Conservation (phyloP, 2,329 filamentous ascomycete species). For the Chaetothyriales sp. region DNA sequence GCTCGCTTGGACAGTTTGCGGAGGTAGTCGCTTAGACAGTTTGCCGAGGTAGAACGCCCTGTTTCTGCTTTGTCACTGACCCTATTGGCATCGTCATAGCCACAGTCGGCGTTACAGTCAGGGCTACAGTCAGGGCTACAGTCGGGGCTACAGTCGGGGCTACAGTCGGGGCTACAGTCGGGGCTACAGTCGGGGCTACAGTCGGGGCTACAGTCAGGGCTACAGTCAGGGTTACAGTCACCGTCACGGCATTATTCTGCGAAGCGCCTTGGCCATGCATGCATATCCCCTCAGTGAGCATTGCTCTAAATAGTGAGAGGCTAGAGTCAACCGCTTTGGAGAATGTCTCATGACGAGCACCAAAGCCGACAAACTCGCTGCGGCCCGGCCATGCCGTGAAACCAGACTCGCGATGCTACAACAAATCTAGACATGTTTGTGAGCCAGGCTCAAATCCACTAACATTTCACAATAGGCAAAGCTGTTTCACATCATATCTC, state of each 20-base stretch:
- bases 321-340: background rate
- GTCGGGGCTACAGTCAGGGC: background rate
- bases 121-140: background rate
- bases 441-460: background rate
- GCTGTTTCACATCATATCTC: no score
- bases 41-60: background rate
- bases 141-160: background rate
- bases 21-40: no score
- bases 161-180: background rate
- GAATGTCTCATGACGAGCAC: background rate
- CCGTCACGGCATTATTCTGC: background rate
- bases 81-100: background rate
- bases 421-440: background rate
- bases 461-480: background rate
- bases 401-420: background rate
- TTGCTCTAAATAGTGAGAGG: background rate
- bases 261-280: background rate
- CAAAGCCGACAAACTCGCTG: background rate
- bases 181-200: background rate
- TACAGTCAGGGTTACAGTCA: no score
- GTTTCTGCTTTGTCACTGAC: background rate
- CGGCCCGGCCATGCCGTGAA: background rate
- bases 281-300: no score
- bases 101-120: background rate
- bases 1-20: constrained; percentile 80